Percentiles rank a stretch among this genome's conserved stretches.
These are phyloP conservation scores for Alternaria gaisen DNA, from an alignment of 2,329 filamentous ascomycete genomes.

Conservation along the genomic window DNA sequence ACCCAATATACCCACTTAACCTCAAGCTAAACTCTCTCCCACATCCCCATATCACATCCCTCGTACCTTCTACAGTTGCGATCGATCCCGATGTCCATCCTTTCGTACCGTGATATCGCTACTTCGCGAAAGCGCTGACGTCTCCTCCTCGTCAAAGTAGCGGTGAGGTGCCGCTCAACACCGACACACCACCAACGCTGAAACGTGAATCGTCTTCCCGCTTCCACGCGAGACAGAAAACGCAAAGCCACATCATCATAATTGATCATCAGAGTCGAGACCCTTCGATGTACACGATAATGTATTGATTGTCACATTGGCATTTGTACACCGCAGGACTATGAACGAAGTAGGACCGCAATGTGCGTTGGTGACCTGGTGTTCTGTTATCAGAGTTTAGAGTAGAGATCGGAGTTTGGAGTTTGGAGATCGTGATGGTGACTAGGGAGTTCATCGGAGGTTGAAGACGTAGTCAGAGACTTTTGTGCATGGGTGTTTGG, in stretches of 20 bases:
- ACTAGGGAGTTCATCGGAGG: not conserved
- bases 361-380: not conserved
- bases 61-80: not conserved
- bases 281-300: not conserved
- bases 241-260: conserved; percentile 6
- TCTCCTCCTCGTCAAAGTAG: conserved; percentile 28
- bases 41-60: not conserved
- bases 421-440: not conserved
- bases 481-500: conserved; percentile 1
- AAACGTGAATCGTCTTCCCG: conserved; percentile 6
- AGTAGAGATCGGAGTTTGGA: not conserved
- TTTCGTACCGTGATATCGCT: not conserved
- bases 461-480: not conserved
- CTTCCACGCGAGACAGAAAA: not conserved
- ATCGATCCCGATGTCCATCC: conserved; percentile 3
- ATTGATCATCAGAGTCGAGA: conserved; percentile 4
- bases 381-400: not conserved
- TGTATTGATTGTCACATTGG: conserved; percentile 2
- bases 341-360: not conserved
- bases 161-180: conserved; percentile 22
- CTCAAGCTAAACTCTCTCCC: not conserved
- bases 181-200: not conserved
- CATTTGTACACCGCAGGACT: not conserved
- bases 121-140: conserved; percentile 6
- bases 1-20: conserved; percentile 3